Percentiles rank a stretch among this genome's conserved stretches.
Conservation (phyloP, 495 filamentous ascomycete genomes). For the Neurospora africana region DNA sequence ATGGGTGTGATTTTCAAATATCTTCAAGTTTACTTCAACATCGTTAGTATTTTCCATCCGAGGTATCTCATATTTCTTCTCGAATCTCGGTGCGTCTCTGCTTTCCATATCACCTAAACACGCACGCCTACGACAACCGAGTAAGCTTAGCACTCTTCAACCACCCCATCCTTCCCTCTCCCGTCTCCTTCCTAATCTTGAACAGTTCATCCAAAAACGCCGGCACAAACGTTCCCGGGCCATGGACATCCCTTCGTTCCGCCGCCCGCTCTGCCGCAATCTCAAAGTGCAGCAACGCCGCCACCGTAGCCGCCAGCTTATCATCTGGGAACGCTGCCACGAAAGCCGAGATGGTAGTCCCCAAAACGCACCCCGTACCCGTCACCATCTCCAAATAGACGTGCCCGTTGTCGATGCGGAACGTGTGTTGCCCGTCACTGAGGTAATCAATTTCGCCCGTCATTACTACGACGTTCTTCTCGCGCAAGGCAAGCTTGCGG, state of each 20-base stretch:
- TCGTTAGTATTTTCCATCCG: not conserved
- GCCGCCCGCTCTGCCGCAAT: conserved; percentile 74
- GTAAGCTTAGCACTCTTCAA: conserved; percentile 44
- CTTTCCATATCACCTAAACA: not conserved
- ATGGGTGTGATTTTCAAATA: not conserved
- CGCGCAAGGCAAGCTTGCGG: conserved; percentile 50
- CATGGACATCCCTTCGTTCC: conserved; percentile 48
- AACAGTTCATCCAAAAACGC: conserved; percentile 69
- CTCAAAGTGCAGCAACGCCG: conserved; percentile 70
- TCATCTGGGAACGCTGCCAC: conserved; percentile 50
- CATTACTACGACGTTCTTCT: conserved; percentile 72
- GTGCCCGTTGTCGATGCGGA: conserved; percentile 67
- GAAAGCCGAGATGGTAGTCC: conserved; percentile 67
- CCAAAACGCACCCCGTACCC: conserved; percentile 79
- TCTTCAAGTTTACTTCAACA: not conserved
- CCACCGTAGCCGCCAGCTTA: conserved; percentile 54
- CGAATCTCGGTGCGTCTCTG: not conserved
- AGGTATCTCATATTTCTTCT: not conserved
- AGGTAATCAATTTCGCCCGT: conserved; percentile 73
- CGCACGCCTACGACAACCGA: not conserved
- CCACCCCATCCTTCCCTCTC: conserved; percentile 41
- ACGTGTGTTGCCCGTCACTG: conserved; percentile 59
- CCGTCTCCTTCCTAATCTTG: conserved; percentile 39
- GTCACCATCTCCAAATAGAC: conserved; percentile 69
- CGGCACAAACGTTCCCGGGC: conserved; percentile 82